These are phyloP conservation scores for Choanephora cucurbitarum DNA, from an alignment of 371 early-diverging fungal genomes.

Conservation along the genomic window DNA sequence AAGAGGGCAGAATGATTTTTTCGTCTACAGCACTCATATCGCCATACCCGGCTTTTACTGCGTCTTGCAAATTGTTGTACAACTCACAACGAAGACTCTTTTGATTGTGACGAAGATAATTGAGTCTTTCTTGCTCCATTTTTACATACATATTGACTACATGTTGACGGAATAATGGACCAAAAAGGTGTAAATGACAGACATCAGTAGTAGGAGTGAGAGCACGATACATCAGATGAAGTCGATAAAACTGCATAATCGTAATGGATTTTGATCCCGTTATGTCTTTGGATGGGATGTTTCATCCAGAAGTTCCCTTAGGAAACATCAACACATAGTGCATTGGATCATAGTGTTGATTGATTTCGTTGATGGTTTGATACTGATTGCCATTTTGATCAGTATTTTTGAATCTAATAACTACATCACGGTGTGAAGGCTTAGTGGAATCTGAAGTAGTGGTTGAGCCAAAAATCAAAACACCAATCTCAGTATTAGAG, in stretches of 20 bases:
- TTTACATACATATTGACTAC: constrained; percentile 9
- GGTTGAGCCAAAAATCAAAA: not conserved
- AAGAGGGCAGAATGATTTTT: constrained; percentile 24
- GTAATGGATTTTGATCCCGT: not conserved
- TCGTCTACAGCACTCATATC: constrained; percentile 10
- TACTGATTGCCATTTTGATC: not conserved
- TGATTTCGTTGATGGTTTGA: not conserved
- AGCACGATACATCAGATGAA: not conserved
- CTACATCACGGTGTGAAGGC: not conserved
- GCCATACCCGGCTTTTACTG: constrained; percentile 1
- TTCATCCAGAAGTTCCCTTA: not conserved
- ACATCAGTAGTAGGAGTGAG: not conserved
- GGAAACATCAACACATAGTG: constrained; percentile 3
- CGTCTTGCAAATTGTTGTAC: no score
- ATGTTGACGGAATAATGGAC: constrained; percentile 3
- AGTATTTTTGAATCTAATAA: not conserved
- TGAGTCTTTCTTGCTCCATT: not conserved
- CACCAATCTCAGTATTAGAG: not conserved
- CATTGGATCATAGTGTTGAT: not conserved
- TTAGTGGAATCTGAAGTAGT: not conserved
- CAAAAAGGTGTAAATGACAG: not conserved
- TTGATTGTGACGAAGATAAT: not conserved
- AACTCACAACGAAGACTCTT: not conserved
- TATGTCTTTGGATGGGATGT: not conserved
- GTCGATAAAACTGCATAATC: not conserved